phyloP scores from a whole-genome alignment of 1,284 basidiomycete species.

The Ceratobasidium sp. region DNA sequence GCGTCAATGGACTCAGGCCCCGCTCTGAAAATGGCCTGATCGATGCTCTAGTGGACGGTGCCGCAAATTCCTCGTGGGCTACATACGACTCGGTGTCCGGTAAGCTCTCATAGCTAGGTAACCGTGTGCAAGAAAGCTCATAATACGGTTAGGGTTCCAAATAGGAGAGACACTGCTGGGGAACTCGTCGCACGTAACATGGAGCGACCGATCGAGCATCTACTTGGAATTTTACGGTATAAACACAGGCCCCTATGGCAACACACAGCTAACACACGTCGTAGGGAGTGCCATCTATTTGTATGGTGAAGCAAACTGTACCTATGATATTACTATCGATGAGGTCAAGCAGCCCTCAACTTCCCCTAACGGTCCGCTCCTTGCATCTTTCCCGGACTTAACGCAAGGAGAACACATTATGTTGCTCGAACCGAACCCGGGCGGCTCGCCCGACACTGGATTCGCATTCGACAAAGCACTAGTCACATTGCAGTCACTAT shows the following conservation, averaged over 20 bases:
- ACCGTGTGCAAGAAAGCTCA: neutral
- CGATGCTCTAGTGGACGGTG: slow-evolving; percentile 1
- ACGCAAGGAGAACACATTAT: neutral
- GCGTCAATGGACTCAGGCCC: neutral
- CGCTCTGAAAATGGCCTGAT: neutral
- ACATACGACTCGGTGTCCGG: slow-evolving; percentile 15
- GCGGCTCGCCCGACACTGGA: neutral
- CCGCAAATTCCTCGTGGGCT: slow-evolving; percentile 8
- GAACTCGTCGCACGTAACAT: slow-evolving; percentile 20
- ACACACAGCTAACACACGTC: neutral
- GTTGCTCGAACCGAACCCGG: neutral
- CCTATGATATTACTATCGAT: neutral
- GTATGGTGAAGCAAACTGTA: slow-evolving; percentile 14
- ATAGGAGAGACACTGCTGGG: neutral
- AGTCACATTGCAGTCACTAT: neutral
- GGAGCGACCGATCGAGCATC: neutral
- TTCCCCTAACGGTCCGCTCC: neutral
- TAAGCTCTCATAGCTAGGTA: neutral
- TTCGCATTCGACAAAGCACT: slow-evolving; percentile 20
- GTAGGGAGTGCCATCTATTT: neutral
- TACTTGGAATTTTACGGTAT: slow-evolving; percentile 2
- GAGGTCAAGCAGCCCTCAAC: neutral
- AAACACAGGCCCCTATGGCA: neutral
- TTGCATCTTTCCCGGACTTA: neutral
- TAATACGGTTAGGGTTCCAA: neutral